Conservation (phyloP, 1,139 yeast genomes). For the Saccharomyces hybrid region DNA sequence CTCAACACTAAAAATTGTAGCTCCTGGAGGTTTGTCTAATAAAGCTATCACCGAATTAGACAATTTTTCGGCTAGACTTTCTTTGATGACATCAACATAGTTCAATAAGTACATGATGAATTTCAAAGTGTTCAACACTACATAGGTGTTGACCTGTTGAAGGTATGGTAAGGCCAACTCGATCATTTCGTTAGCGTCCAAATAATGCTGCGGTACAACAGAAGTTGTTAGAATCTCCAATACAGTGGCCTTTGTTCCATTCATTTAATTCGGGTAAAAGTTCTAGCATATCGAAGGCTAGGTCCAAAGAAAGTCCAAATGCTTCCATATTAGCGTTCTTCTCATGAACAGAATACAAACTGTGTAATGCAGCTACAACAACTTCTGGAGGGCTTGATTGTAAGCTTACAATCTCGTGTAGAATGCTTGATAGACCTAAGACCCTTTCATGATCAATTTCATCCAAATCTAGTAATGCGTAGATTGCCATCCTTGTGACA, state of each 20-base stretch:
- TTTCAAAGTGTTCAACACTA: constrained; percentile 69
- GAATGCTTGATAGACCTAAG: constrained; percentile 39
- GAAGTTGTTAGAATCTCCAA: constrained; percentile 54
- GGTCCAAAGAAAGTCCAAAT: constrained; percentile 25
- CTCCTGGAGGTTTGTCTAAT: constrained; percentile 76
- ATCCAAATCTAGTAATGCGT: constrained; percentile 61
- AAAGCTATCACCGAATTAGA: constrained; percentile 68
- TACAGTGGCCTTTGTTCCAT: constrained; percentile 75
- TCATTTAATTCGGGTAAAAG: constrained; percentile 39
- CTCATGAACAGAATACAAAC: constrained; percentile 61
- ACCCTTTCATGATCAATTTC: constrained; percentile 42
- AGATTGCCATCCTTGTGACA: constrained; percentile 64
- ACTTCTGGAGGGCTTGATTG: constrained; percentile 31
- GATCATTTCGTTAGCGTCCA: constrained; percentile 59
- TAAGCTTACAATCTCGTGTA: constrained; percentile 44
- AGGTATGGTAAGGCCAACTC: constrained; percentile 66
- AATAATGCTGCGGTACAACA: constrained; percentile 61
- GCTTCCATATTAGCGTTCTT: constrained; percentile 30
- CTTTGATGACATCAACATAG: constrained; percentile 43
- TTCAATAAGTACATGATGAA: constrained; percentile 65
- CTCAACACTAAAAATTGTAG: constrained; percentile 75
- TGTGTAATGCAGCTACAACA: constrained; percentile 66
- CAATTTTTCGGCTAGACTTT: constrained; percentile 46
- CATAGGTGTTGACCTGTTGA: constrained; percentile 76
- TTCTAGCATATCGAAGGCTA: constrained; percentile 19